phyloP scores from a whole-genome alignment of 306 rosid species.

The Citrullus colocynthis region DNA sequence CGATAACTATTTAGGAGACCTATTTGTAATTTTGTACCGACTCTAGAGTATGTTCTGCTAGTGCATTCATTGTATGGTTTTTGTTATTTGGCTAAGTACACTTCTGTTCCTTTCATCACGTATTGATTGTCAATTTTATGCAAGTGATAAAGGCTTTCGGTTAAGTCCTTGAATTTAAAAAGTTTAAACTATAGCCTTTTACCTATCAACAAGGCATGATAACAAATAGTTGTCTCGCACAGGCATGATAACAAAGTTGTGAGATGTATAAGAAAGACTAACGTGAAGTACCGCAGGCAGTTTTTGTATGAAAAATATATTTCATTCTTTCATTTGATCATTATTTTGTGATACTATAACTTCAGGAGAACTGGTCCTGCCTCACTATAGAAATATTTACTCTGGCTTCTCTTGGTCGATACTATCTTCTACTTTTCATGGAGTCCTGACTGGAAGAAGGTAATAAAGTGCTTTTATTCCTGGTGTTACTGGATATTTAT shows the following conservation, averaged over 20 bases:
- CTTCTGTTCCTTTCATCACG: background rate
- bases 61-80: background rate
- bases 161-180: background rate
- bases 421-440: constrained; percentile 33
- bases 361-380: constrained; percentile 34
- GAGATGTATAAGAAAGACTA: background rate
- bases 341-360: background rate
- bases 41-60: background rate
- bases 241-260: background rate
- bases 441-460: constrained; percentile 76
- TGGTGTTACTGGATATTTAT: constrained; percentile 1
- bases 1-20: background rate
- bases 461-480: constrained; percentile 10
- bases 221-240: background rate
- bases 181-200: background rate
- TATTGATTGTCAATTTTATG: background rate
- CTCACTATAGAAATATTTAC: constrained; percentile 24
- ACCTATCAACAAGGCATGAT: background rate
- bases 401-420: constrained; percentile 23
- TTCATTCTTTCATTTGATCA: background rate
- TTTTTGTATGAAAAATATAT: background rate
- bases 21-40: background rate
- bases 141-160: background rate
- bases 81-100: background rate
- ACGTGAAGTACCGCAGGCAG: background rate